Percentiles rank a stretch among this genome's conserved stretches.
phyloP scores from a whole-genome alignment of 176 grass and related monocot species.

The Alloteropsis semialata region DNA sequence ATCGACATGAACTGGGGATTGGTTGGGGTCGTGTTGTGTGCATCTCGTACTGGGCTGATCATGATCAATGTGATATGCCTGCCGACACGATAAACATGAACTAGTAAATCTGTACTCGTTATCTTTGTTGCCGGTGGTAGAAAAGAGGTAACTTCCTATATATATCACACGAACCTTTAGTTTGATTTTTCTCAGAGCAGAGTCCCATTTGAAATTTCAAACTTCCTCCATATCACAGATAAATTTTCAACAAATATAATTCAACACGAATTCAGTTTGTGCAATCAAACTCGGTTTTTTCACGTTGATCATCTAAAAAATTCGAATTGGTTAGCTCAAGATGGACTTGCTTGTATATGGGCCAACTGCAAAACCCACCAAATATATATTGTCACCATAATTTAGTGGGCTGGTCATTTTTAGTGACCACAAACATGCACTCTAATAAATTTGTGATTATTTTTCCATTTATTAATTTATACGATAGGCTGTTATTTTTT shows the following conservation, averaged over 20 bases:
- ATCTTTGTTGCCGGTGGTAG: constrained; percentile 9
- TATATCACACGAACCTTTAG: not conserved
- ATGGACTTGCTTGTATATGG: no score
- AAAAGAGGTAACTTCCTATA: not conserved
- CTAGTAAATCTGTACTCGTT: not conserved
- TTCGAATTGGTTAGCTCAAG: no score
- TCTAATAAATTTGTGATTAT: no score
- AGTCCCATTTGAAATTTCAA: not conserved
- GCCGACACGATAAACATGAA: not conserved
- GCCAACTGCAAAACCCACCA: no score
- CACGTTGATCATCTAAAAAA: no score
- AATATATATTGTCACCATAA: no score
- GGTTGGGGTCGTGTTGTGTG: not conserved
- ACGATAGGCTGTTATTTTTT: no score
- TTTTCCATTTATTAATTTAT: no score
- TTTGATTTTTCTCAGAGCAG: not conserved
- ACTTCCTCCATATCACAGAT: not conserved
- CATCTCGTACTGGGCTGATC: not conserved
- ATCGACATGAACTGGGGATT: not conserved
- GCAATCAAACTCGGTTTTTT: no score
- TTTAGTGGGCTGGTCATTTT: no score
- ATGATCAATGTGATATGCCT: not conserved
- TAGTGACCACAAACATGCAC: no score
- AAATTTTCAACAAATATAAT: not conserved
- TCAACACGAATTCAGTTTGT: not conserved